Evolutionary conservation across 208 protist species (phyloP).

Genomic region (Leishmania turanica): DNA sequence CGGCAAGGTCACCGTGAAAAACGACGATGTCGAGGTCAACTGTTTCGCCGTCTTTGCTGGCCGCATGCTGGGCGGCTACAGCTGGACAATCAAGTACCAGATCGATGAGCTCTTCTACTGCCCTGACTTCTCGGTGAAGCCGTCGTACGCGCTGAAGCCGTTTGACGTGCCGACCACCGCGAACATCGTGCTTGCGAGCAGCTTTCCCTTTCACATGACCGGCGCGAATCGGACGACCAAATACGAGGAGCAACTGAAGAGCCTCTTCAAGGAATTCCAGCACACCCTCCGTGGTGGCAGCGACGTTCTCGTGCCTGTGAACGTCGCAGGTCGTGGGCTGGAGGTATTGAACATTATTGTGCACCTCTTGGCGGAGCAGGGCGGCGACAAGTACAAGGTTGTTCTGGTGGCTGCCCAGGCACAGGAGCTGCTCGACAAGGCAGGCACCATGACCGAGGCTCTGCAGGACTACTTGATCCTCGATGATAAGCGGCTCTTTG

Average conservation of each 20-base stretch:
- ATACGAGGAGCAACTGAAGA: conserved; percentile 74
- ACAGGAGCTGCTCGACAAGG: conserved; percentile 77
- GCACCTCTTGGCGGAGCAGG: conserved; percentile 71
- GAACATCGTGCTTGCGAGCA: conserved; percentile 73
- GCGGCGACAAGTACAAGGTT: conserved; percentile 84
- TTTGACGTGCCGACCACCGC: conserved; percentile 73
- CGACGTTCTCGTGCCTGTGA: conserved; percentile 85
- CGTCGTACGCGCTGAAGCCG: conserved; percentile 74
- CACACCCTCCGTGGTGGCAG: conserved; percentile 83
- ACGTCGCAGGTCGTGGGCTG: conserved; percentile 69
- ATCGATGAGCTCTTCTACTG: conserved; percentile 92
- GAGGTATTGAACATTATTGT: conserved; percentile 78
- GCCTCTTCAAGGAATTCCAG: conserved; percentile 80
- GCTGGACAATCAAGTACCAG: conserved; percentile 86
- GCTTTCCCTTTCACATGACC: conserved; percentile 42
- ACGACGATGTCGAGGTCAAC: conserved; percentile 64
- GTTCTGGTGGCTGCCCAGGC: conserved; percentile 76
- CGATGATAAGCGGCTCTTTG: conserved; percentile 68
- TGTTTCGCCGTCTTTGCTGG: conserved; percentile 69
- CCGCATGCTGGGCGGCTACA: conserved; percentile 78
- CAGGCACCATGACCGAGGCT: conserved; percentile 83
- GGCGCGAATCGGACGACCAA: conserved; percentile 22
- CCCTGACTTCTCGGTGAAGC: conserved; percentile 80
- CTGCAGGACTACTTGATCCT: conserved; percentile 80
- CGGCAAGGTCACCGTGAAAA: conserved; percentile 57